Base-by-base conservation (phyloP, 345 rosid genomes). In the Ceriops tagal region DNA sequence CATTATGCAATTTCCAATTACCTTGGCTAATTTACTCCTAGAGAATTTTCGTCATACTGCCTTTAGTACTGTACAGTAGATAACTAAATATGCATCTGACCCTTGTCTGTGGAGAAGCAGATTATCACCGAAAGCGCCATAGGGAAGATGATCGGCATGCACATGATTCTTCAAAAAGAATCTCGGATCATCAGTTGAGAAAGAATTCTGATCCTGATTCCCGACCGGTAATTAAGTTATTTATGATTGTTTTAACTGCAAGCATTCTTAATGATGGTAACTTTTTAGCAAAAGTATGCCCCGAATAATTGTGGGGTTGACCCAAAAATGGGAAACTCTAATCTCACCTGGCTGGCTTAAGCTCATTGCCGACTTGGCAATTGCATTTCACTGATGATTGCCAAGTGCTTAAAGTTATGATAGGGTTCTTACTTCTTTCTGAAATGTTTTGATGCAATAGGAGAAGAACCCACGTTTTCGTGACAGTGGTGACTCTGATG, bases 381-480 rank as follows among this genome's bases (percentile, higher is more conserved):
- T 57, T 16, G 16, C 58, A 20, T 19, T n/a, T 13, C 49, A 13
- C 49, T 3, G 24, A 13, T 53, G 20, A 24, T 19, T 37, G 7
- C 27, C 37, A 32, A 61, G 60, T 21, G 15, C 4, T 34, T 19
- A 19, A 35, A 49, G 24, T 70, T 70, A 10, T 3, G 15, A 28
- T 65, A n/a, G 22, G 6, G 32, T 7, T 58, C 62, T 31, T 47
- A 47, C 56, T 19, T 71, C 21, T 43, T 5, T 43, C 49, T 43
- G 19, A 13, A 43, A 43, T 65, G n/a, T 53, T 71, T 74, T 55
- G 6, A 59, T 66, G 24, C 58, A 43, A 82, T 84, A 95, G 97
- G 99, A 92, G 80, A 90, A 95, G 87, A 92, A 95, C 78, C 99
- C 99, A 18, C 89, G 99, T 19, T 95, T 95, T 74, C 96, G 99